Evolutionary conservation across 2,329 filamentous ascomycete species (phyloP), one percentile per base, ranked within the genome.

Genomic region (Colletotrichum aenigma): DNA sequence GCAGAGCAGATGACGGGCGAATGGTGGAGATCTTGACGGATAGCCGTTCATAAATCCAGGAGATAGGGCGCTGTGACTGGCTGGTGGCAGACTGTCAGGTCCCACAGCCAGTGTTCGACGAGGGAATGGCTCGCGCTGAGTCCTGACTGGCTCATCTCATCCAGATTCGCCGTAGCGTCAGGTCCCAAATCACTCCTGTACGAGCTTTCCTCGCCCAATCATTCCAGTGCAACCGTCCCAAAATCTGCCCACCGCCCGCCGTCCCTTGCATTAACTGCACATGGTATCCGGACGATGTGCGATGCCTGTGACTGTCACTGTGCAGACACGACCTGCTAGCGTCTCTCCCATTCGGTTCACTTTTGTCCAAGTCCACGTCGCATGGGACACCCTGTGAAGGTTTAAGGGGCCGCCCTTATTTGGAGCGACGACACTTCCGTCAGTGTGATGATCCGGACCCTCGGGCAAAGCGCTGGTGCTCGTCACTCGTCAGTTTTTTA

Each of bases 131-230:
- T 64, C 48, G 62, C 32, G 21, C 43, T 73, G 34, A 36, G 34
- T 36, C 34, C 34, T 36, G 64, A 75, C 62, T 75, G 73, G 70
- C 18, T 43, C 43, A 68, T 73, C 24, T 64, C 26, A 52, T 18
- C 21, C 61, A 32, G 26, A 60, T 61, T 64, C 65, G 56, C 64
- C 66, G 36, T 75, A 73, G 62, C 72, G 72, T 72, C 72, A 72
- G 69, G 69, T 75, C 38, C 55, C n/a, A 21, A 62, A 30, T 36
- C 18, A 24, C 38, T 30, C 16, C 21, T 43, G 34, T 60, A 34
- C 32, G 61, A 64, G 61, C 34, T 64, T 61, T 32, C 38, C 43
- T 69, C 52, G 55, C 36, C 34, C 34, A 71, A 66, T 55, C 34
- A 61, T 60, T 34, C 16, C 21, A 26, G 18, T 66, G 61, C 48